Evolutionary conservation across 2,329 filamentous ascomycete species (phyloP), one percentile per base, ranked within the genome.

Genomic region (Mollisia scopiformis): DNA sequence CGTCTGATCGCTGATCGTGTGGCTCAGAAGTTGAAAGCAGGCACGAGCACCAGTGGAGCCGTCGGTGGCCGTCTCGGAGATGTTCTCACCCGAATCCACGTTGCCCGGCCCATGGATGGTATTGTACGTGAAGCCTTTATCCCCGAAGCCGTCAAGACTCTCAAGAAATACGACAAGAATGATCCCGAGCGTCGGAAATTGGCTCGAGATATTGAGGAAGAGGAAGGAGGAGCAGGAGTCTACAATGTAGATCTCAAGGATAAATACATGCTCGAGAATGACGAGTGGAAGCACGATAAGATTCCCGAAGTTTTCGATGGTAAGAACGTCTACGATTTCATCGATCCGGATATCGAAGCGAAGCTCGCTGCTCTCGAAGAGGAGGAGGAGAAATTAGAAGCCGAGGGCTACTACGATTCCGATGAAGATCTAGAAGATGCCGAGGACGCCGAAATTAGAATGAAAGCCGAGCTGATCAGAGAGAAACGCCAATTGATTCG

Each of bases 261-360:
- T 74, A 91, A 95, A 73, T 99, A 96, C 76, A 78, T 93, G 16
- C 87, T 98, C 65, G 92, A 90, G 66, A 87, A 97, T 74, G 86
- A 90, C 43, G 92, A 95, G 61, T 98, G 95, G 95, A 97, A 96
- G 77, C 86, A 97, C 75, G 96, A 99, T 80, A 92, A 91, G 78
- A 91, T 98, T 58, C 95, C 95, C 31, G 95, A 99, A 78, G 84
- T 97, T 52, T 90, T 93, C 76, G 88, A 98, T 73, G 95, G 95
- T 77, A 93, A 94, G 84, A 99, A 99, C 76, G 91, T 99, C 60
- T 95, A 94, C 79, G 95, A 99, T 78, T 99, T 92, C 76, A 88
- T 99, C 73, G 95, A 98, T 72, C 93, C 94, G 1, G 96, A 99
- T 58, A 99, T 99, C 74, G 95, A 97, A 72, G 85, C 88, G 68